Percentiles rank a stretch among this genome's conserved stretches.
These are phyloP conservation scores for Trichaptum fuscoviolaceum DNA, from an alignment of 768 basidiomycete genomes.

Conservation along the genomic window DNA sequence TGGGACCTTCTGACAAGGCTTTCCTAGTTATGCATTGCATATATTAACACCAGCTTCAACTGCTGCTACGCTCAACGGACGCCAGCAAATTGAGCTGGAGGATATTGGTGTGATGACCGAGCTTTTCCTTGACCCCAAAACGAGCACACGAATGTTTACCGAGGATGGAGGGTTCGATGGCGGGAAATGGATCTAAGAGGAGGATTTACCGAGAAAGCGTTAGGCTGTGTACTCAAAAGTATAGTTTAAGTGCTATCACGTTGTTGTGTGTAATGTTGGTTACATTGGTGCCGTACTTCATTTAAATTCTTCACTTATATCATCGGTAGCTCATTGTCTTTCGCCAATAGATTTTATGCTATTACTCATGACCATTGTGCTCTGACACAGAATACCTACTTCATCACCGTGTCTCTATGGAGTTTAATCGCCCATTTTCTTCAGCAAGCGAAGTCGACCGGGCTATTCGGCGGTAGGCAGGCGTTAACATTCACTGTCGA, in stretches of 20 bases:
- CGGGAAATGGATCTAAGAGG: conserved; percentile 21
- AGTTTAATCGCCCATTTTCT: no score
- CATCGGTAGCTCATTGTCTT: not conserved
- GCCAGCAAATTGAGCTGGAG: conserved; percentile 76
- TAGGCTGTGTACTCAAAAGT: not conserved
- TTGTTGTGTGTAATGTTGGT: not conserved
- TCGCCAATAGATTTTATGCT: not conserved
- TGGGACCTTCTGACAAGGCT: conserved; percentile 3
- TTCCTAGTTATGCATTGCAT: conserved; percentile 78
- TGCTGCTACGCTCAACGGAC: conserved; percentile 70
- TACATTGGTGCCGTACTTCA: not conserved
- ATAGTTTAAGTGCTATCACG: not conserved
- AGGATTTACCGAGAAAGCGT: not conserved
- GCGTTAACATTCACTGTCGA: no score
- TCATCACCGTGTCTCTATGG: no score
- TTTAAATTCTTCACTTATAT: not conserved
- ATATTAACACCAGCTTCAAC: conserved; percentile 89
- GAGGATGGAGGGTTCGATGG: conserved; percentile 31
- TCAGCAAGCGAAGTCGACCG: no score
- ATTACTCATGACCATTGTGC: no score
- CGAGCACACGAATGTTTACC: conserved; percentile 53
- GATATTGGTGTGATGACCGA: conserved; percentile 93
- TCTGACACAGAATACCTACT: not conserved
- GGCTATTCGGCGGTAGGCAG: no score
- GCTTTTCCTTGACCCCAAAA: conserved; percentile 93